A percentile compares a stretch with the other conserved stretches of the same genome.
phyloP scores from a whole-genome alignment of 2,329 filamentous ascomycete genomes.

The Graphilbum ipis-grandicollis region DNA sequence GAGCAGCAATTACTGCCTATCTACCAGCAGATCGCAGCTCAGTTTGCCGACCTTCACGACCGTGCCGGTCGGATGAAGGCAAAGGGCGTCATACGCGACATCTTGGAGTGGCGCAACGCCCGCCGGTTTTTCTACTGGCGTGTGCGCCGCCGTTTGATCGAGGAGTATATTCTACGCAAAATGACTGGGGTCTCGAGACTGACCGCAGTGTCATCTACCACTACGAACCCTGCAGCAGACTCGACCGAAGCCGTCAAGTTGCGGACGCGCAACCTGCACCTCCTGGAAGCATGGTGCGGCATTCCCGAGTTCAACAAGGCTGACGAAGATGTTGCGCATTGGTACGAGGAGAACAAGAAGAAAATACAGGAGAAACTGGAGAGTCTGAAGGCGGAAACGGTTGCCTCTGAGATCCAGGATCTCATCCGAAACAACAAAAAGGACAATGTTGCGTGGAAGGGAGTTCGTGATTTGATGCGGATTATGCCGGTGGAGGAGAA shows the following conservation, averaged over 20 bases:
- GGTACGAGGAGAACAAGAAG: slow-evolving; percentile 94
- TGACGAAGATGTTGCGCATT: slow-evolving; percentile 71
- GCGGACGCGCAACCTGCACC: slow-evolving; percentile 52
- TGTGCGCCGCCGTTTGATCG: slow-evolving; percentile 85
- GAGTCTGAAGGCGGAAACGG: slow-evolving; percentile 54
- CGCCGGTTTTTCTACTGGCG: slow-evolving; percentile 99
- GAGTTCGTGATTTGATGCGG: slow-evolving; percentile 68
- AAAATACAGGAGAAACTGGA: slow-evolving; percentile 71
- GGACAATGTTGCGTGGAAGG: slow-evolving; percentile 64
- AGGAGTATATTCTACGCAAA: slow-evolving; percentile 91
- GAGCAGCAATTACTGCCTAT: slow-evolving; percentile 84
- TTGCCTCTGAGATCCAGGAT: slow-evolving; percentile 49
- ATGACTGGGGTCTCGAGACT: slow-evolving; percentile 39
- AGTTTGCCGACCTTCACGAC: slow-evolving; percentile 95
- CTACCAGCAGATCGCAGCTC: slow-evolving; percentile 86
- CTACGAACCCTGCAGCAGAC: too few relatives aligned
- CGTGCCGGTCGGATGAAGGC: slow-evolving; percentile 95
- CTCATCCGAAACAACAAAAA: slow-evolving; percentile 49
- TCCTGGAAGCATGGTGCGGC: slow-evolving; percentile 69
- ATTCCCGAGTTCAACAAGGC: slow-evolving; percentile 60
- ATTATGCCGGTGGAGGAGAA: slow-evolving; percentile 81
- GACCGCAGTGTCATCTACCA: slow-evolving; percentile 15
- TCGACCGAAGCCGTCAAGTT: slow-evolving; percentile 24
- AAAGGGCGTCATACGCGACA: slow-evolving; percentile 79
- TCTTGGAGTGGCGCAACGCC: slow-evolving; percentile 72